Base-by-base conservation (phyloP, 495 filamentous ascomycete genomes). In the Podospora didyma region DNA sequence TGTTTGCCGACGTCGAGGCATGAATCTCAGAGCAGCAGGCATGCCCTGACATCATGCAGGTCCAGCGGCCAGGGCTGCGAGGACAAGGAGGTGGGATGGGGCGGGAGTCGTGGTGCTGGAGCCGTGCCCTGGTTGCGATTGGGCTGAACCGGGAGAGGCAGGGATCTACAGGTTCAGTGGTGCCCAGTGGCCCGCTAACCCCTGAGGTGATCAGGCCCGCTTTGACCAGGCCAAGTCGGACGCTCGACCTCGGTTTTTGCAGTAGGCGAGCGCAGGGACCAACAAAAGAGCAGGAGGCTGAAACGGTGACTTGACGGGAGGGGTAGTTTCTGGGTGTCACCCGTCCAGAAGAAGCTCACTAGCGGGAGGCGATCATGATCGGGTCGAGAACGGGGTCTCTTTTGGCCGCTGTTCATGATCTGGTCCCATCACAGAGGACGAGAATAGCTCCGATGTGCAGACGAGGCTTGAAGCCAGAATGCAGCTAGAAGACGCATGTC, bases 181-280 rank as follows among this genome's bases (percentile, higher is more conserved):
- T 39, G 49, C 1, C 49, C 49, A 39, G 10, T 39, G 12, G 49
- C 28, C 31, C 9, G 47, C 17, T 2, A 58, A 14, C 17, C 12
- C n/a, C 11, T 16, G 10, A 4, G 26, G 62, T 60, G 59, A 62
- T 65, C 59, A 62, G 46, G 59, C 59, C 51, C 58, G 62, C 62
- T 61, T 50, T 55, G 58, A 61, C 58, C 58, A 45, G 24, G 26
- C n/a, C 7, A 31, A 31, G 14, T 23, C 14, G n/a, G 28, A 46
- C 19, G 46, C 34, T 31, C 26, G 26, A 31, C 26, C 26, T 31
- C 26, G 26, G 26, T 31, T n/a, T 24, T 46, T 4, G 21, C 26
- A 53, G 28, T 31, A 7, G 23, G 51, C 45, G 49, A 28, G 58
- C 42, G 58, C 49, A 57, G 59, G 59, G 59, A 54, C 59, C 59